Percentiles rank a stretch among this genome's conserved stretches.
Conservation (phyloP, 805 yeast genomes). For the Candida chauliodis region DNA sequence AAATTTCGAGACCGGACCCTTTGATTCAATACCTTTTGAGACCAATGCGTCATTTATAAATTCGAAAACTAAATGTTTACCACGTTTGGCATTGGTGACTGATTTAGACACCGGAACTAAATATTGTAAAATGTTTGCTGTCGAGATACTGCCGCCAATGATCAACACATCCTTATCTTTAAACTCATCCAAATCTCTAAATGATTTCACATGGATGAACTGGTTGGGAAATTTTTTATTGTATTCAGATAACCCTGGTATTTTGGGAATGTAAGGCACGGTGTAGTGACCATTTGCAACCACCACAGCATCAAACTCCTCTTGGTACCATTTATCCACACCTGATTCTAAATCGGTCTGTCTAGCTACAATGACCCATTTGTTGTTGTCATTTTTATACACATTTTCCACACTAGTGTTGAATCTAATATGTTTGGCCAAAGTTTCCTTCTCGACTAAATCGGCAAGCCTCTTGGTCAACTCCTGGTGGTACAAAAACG, state of each 20-base stretch:
- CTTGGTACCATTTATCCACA: constrained; percentile 39
- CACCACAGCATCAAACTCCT: constrained; percentile 57
- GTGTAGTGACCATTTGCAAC: constrained; percentile 65
- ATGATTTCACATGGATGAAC: constrained; percentile 56
- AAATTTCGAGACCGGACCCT: constrained; percentile 23
- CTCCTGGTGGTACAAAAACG: constrained; percentile 37
- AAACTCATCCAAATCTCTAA: constrained; percentile 45
- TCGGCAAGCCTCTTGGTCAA: constrained; percentile 21
- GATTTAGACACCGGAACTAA: constrained; percentile 22
- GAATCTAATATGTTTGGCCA: constrained; percentile 31
- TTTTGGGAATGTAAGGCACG: constrained; percentile 56
- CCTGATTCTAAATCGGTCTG: constrained; percentile 7
- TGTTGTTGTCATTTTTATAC: constrained; percentile 23
- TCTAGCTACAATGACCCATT: constrained; percentile 37
- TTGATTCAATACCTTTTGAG: constrained; percentile 27
- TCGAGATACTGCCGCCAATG: constrained; percentile 42
- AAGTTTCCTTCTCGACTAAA: constrained; percentile 24
- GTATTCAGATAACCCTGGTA: constrained; percentile 52
- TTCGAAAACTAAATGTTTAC: constrained; percentile 23
- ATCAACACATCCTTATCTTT: constrained; percentile 37
- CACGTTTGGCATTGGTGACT: constrained; percentile 24
- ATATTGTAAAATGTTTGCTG: constrained; percentile 44
- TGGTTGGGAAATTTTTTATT: constrained; percentile 40
- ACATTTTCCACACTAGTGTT: constrained; percentile 40
- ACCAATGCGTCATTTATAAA: constrained; percentile 39